Percentiles rank a stretch among this genome's conserved stretches.
phyloP scores from a whole-genome alignment of 306 rosid genomes.

The Corylus heterophylla region DNA sequence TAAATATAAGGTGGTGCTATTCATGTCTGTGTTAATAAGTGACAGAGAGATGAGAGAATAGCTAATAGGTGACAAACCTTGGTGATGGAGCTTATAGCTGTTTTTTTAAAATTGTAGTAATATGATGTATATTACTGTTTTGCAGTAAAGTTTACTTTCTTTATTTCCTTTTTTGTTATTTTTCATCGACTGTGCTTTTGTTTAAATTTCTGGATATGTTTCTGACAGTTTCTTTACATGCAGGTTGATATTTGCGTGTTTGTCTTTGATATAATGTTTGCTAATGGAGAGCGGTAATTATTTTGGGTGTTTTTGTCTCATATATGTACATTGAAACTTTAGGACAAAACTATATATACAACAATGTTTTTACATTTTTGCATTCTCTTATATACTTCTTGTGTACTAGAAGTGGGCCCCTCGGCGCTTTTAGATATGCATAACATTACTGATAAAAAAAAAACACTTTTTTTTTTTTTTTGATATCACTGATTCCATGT shows the following conservation, averaged over 20 bases:
- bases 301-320: neutral
- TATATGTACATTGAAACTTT: neutral
- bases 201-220: constrained; percentile 27
- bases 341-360: neutral
- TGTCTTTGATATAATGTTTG: constrained; percentile 86
- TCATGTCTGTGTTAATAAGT: neutral
- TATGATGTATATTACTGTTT: neutral
- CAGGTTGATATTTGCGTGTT: constrained; percentile 90
- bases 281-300: constrained; percentile 78
- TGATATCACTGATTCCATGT: neutral
- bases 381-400: too few relatives aligned
- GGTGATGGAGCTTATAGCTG: neutral
- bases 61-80: neutral
- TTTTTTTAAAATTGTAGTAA: neutral
- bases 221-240: constrained; percentile 34
- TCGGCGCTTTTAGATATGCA: too few relatives aligned
- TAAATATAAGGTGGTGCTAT: neutral
- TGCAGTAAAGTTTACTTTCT: neutral
- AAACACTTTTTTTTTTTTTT: neutral
- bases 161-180: neutral
- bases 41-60: neutral
- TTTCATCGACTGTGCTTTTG: constrained; percentile 1
- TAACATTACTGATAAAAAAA: too few relatives aligned
- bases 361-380: neutral
- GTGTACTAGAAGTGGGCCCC: too few relatives aligned